Evolutionary conservation across 2,329 filamentous ascomycete species (phyloP), one percentile per base, ranked within the genome.

Genomic region (Colletotrichum godetiae): DNA sequence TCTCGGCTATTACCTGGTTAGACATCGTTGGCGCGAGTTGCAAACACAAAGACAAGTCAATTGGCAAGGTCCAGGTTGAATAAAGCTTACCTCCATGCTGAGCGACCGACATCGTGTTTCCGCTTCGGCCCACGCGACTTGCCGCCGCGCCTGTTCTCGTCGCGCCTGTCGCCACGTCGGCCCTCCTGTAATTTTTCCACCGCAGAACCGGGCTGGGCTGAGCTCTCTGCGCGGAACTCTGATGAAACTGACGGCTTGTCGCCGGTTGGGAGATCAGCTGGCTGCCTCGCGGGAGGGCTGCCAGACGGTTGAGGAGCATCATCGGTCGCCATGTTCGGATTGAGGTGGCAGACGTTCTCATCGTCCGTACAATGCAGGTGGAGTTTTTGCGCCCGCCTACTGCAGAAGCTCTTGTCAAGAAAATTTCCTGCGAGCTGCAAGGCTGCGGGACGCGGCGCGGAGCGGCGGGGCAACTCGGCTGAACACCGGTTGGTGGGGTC

Each of bases 1-100:
- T 81, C 74, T 37, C 83, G 81, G 61, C 82, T 84, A 77, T 46
- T 37, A 73, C 72, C 81, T 81, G 68, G 80, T 84, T 79, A 82
- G 82, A 78, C 57, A 62, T 27, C 33, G 52, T 70, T 72, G 68
- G 63, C 57, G 46, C 35, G 10, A 22, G 37, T 29, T 22, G 58
- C 27, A 58, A 24, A 55, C 13, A 56, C 33, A 33, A 35, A 22
- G 35, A 6, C 42, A 11, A 49, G 56, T 10, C 57, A 63, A 63
- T 35, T 35, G 31, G 15, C 13, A 24, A 22, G 12, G n/a, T 11
- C 10, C 19, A 24, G 24, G 7, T 3, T 19, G 42, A 11, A 13
- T 4, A 11, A 1, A 8, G 7, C 72, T 67, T 15, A 74, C 72
- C 68, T 72, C 72, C 72, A 74, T 11, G 68, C 68, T 3, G 72